phyloP scores from a whole-genome alignment of 2,329 filamentous ascomycete species.

The Nemania diffusa region DNA sequence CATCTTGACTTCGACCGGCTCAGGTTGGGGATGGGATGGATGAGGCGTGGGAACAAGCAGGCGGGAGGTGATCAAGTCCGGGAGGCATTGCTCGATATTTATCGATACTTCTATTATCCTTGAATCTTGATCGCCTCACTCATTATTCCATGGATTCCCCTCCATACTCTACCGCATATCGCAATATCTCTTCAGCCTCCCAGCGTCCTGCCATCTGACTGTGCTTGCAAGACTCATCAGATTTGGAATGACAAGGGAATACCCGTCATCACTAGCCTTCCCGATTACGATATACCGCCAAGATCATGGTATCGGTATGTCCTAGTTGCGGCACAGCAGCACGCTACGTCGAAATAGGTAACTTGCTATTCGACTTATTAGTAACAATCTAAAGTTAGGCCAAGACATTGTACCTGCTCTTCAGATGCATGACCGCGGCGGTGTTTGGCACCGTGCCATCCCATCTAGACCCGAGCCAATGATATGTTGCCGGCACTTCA shows the following conservation, averaged over 20 bases:
- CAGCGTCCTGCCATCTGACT: conserved; percentile 17
- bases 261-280: conserved; percentile 9
- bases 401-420: background rate
- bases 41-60: conserved; percentile 2
- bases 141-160: background rate
- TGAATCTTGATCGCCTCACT: background rate
- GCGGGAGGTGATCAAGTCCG: background rate
- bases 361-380: conserved; percentile 3
- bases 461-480: background rate
- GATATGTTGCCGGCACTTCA: conserved; percentile 1
- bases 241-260: conserved; percentile 24
- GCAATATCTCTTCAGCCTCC: conserved; percentile 1
- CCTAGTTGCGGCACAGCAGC: background rate
- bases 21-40: conserved; percentile 4
- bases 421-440: conserved; percentile 14
- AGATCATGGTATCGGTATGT: conserved; percentile 6
- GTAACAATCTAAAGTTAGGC: conserved; percentile 2
- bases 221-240: conserved; percentile 17
- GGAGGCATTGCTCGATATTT: conserved; percentile 23
- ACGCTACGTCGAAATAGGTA: background rate
- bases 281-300: conserved; percentile 24
- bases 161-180: background rate
- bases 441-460: background rate
- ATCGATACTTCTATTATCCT: background rate
- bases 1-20: conserved; percentile 31